Conservation (phyloP, 1,284 basidiomycete species). For the Cryptococcus deneoformans region DNA sequence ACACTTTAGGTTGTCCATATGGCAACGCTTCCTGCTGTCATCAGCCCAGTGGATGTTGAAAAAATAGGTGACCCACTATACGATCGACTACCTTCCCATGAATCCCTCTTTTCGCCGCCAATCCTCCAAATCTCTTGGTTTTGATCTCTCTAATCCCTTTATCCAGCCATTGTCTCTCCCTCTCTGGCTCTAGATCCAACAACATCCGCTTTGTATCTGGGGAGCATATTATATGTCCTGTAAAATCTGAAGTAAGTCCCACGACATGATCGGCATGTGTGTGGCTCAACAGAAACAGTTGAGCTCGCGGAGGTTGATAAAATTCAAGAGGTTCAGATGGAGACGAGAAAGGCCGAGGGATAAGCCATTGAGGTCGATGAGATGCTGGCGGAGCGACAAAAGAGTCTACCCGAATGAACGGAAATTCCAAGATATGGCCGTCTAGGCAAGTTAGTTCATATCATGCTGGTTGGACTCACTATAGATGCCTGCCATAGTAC, state of each 20-base stretch:
- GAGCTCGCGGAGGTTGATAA: conserved; percentile 51
- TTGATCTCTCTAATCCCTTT: conserved; percentile 58
- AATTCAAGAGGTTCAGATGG: conserved; percentile 27
- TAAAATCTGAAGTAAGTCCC: conserved; percentile 35
- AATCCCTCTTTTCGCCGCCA: conserved; percentile 55
- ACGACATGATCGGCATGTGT: conserved; percentile 73
- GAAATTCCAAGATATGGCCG: conserved; percentile 55
- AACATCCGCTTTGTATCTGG: conserved; percentile 78
- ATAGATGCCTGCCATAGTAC: conserved; percentile 33
- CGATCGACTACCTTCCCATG: conserved; percentile 37
- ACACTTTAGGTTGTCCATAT: conserved; percentile 55
- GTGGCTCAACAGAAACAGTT: conserved; percentile 72
- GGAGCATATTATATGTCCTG: conserved; percentile 65
- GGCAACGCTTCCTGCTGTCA: conserved; percentile 26
- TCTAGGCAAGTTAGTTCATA: too few species aligned
- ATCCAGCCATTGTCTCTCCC: conserved; percentile 59
- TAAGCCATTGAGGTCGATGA: conserved; percentile 12
- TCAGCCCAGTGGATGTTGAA: background rate
- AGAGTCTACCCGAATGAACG: conserved; percentile 69
- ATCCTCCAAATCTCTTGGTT: conserved; percentile 62
- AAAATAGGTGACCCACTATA: conserved; percentile 21
- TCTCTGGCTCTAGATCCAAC: conserved; percentile 65
- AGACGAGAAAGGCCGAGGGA: conserved; percentile 32
- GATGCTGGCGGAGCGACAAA: conserved; percentile 49
- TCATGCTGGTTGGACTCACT: conserved; percentile 14